Evolutionary conservation across 306 rosid species (phyloP).

Genomic region (Purshia tridentata): DNA sequence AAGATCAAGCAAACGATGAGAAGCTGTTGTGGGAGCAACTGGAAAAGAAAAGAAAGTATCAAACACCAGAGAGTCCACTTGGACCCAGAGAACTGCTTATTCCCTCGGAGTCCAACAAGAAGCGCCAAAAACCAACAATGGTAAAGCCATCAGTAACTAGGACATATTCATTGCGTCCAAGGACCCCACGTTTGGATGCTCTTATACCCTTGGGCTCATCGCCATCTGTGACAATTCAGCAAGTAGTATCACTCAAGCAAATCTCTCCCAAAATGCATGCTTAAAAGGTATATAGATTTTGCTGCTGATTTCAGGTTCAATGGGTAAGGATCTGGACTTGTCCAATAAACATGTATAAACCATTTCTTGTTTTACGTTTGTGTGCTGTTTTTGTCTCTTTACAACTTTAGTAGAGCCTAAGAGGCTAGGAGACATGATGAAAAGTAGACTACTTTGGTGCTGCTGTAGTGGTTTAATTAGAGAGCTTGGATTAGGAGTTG

Average conservation of each 20-base stretch:
- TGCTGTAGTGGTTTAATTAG: background rate
- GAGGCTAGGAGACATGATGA: background rate
- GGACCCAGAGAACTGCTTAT: background rate
- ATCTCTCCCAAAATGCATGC: too few species aligned
- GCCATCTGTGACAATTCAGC: constrained; percentile 6
- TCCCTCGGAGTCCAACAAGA: background rate
- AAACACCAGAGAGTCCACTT: constrained; percentile 5
- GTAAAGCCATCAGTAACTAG: background rate
- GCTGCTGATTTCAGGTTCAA: background rate
- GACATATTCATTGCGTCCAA: background rate
- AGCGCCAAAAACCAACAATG: constrained; percentile 12
- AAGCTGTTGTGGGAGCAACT: constrained; percentile 15
- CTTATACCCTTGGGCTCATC: constrained; percentile 10
- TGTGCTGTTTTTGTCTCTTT: background rate
- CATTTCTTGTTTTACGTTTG: background rate
- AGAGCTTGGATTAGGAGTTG: background rate
- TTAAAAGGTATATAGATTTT: background rate
- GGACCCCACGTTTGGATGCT: constrained; percentile 5
- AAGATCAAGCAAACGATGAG: constrained; percentile 11
- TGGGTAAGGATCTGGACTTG: background rate
- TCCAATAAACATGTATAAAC: background rate
- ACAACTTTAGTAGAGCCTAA: background rate
- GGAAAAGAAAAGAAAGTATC: constrained; percentile 9
- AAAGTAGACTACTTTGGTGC: constrained; percentile 7
- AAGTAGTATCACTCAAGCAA: background rate